phyloP scores from a whole-genome alignment of 2,329 filamentous ascomycete genomes.

The Cercospora zeae-maydis region DNA sequence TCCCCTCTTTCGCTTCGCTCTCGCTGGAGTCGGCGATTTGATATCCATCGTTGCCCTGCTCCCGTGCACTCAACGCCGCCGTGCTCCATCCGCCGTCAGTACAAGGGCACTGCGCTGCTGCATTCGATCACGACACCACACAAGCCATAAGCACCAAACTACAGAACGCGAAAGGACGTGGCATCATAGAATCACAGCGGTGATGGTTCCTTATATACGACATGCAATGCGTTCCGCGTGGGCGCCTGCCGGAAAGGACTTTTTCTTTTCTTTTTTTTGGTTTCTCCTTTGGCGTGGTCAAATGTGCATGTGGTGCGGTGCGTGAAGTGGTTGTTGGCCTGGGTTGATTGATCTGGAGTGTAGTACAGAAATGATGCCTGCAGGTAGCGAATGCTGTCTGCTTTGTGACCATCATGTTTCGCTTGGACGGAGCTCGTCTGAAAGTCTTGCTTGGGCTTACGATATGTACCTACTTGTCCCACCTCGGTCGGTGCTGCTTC shows the following conservation, averaged over 20 bases:
- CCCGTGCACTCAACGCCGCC: not conserved
- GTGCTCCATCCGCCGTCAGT: not conserved
- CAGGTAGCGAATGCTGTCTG: not conserved
- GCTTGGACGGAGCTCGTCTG: no score
- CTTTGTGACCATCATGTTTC: no score
- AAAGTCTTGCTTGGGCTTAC: no score
- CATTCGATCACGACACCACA: not conserved
- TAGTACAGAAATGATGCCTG: not conserved
- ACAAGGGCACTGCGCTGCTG: slow-evolving; percentile 3
- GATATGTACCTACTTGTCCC: no score
- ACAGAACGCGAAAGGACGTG: slow-evolving; percentile 13
- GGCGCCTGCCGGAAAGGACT: not conserved
- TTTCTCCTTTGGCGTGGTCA: not conserved
- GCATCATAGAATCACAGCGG: slow-evolving; percentile 9
- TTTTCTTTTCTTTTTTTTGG: not conserved
- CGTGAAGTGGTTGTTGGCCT: not conserved
- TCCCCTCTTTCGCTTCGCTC: not conserved
- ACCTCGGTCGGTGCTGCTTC: no score
- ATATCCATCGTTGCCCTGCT: not conserved
- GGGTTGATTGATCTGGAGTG: not conserved
- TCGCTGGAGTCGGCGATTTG: not conserved
- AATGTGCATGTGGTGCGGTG: not conserved
- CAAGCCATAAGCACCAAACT: not conserved
- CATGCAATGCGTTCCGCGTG: slow-evolving; percentile 13
- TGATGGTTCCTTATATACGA: not conserved